Percentiles rank a stretch among this genome's conserved stretches.
Evolutionary conservation across 768 basidiomycete genomes (phyloP).

Genomic region (Tylopilus intermedius): DNA sequence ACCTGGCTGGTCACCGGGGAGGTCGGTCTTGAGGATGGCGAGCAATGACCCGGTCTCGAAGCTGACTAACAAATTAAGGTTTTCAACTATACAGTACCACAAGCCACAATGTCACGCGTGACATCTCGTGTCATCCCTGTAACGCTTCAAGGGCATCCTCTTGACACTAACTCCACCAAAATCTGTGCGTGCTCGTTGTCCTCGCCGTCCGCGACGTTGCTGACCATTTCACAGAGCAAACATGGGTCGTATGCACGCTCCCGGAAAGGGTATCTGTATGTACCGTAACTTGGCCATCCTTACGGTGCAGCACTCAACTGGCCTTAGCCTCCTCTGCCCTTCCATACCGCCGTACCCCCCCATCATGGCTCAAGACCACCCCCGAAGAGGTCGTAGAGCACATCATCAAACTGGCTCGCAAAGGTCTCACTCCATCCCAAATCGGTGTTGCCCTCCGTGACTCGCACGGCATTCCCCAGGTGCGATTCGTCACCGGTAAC

Average conservation of each 20-base stretch:
- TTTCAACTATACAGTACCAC: constrained; percentile 55
- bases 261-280: constrained; percentile 99
- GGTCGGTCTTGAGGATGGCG: constrained; percentile 25
- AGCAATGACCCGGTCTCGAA: neutral
- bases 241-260: constrained; percentile 99
- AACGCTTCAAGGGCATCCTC: constrained; percentile 12
- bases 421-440: constrained; percentile 96
- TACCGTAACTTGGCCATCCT: constrained; percentile 18
- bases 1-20: constrained; percentile 37
- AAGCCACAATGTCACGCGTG: constrained; percentile 31
- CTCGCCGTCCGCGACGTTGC: constrained; percentile 5
- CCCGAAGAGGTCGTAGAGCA: constrained; percentile 94
- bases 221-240: constrained; percentile 32
- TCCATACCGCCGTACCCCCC: constrained; percentile 92
- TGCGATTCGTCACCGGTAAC: constrained; percentile 97
- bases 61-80: constrained; percentile 46
- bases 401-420: constrained; percentile 95
- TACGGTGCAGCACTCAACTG: constrained; percentile 34
- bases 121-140: constrained; percentile 21
- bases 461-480: constrained; percentile 97
- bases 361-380: constrained; percentile 94
- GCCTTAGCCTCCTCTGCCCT: constrained; percentile 74
- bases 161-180: constrained; percentile 15
- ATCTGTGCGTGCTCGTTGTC: constrained; percentile 33
- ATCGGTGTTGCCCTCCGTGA: constrained; percentile 98